Conservation (phyloP, 345 rosid genomes). For the Firmiana major region DNA sequence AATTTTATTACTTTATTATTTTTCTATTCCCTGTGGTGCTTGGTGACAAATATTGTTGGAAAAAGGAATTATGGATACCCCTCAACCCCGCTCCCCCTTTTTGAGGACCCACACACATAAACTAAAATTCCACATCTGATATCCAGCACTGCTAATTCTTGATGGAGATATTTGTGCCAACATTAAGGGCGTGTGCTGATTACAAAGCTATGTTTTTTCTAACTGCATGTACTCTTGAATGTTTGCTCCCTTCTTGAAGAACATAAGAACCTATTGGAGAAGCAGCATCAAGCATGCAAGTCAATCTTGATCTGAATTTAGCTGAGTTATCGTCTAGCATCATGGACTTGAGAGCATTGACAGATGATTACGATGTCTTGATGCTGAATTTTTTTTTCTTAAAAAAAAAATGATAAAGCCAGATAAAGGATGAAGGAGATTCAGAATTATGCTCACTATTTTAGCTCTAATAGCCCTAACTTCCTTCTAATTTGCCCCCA, state of each 20-base stretch:
- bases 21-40: neutral
- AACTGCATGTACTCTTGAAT: neutral
- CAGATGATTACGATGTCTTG: neutral
- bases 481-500: neutral
- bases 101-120: neutral
- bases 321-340: neutral
- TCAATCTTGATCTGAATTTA: neutral
- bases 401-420: neutral
- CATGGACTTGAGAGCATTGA: neutral
- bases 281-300: neutral
- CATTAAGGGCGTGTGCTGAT: neutral
- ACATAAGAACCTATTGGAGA: neutral
- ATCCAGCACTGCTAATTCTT: neutral
- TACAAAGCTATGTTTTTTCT: neutral
- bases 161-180: neutral
- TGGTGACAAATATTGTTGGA: neutral
- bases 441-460: neutral
- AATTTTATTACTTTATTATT: neutral
- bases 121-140: neutral
- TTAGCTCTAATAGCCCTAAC: neutral
- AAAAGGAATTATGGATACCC: neutral
- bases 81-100: neutral
- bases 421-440: neutral
- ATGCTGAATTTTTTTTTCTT: neutral
- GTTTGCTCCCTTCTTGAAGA: neutral